phyloP scores from a whole-genome alignment of 75 land plant species.

The Pinus albicaulis region DNA sequence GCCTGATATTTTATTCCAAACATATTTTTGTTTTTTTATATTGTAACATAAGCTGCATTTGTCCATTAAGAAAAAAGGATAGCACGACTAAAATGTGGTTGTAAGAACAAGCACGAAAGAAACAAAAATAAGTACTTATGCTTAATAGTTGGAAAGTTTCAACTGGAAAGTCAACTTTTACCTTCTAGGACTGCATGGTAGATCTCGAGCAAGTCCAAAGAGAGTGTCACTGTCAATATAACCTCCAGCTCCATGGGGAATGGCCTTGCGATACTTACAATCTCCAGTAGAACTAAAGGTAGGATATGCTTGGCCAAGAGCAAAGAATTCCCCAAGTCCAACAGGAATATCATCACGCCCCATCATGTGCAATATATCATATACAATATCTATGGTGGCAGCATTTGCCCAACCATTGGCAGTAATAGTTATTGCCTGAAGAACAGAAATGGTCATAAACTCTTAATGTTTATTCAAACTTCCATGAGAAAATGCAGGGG shows the following conservation, averaged over 20 bases:
- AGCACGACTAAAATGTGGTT: no score
- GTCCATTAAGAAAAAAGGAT: no score
- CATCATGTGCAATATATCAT: constrained; percentile 93
- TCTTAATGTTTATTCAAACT: background rate
- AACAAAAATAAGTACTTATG: no score
- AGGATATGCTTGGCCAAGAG: constrained; percentile 46
- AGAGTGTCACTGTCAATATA: constrained; percentile 79
- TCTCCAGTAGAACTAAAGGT: constrained; percentile 32
- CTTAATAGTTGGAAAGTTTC: no score
- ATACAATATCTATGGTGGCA: constrained; percentile 76
- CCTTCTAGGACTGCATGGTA: constrained; percentile 88
- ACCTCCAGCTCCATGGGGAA: constrained; percentile 79
- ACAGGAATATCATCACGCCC: constrained; percentile 90
- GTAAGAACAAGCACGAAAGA: no score
- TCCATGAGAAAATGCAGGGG: background rate
- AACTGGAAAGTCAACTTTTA: constrained; percentile 5
- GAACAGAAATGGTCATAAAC: background rate
- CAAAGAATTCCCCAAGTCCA: constrained; percentile 67
- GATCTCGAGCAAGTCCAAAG: constrained; percentile 71
- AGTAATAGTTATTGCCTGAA: constrained; percentile 62
- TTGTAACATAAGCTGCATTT: no score
- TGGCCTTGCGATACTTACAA: constrained; percentile 64
- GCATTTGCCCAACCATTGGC: constrained; percentile 87
- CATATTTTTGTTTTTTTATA: no score
- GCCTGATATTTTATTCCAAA: no score